phyloP scores from a whole-genome alignment of 352 stramenopile species.

The Stramenopiles sp. region DNA sequence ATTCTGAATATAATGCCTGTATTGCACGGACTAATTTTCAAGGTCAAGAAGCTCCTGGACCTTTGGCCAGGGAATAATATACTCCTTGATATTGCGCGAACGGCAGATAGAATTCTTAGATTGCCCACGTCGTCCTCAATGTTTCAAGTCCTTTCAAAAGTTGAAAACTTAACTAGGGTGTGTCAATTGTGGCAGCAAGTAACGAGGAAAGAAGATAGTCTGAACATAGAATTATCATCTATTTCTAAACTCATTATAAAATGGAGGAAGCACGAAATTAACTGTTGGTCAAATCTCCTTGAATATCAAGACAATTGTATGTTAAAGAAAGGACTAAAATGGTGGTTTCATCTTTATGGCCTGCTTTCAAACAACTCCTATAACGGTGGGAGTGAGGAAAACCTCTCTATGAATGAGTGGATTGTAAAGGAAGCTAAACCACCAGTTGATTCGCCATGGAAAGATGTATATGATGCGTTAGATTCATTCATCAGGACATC shows the following conservation, averaged over 20 bases:
- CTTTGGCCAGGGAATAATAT: constrained; percentile 90
- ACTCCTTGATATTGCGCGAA: constrained; percentile 74
- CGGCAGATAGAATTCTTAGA: constrained; percentile 37
- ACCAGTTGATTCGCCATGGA: constrained; percentile 12
- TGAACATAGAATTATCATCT: constrained; percentile 62
- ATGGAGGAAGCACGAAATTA: constrained; percentile 93
- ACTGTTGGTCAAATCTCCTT: constrained; percentile 86
- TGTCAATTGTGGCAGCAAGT: constrained; percentile 97
- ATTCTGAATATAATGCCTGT: background rate
- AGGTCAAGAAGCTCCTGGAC: constrained; percentile 62
- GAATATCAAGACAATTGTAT: constrained; percentile 42
- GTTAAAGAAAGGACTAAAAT: constrained; percentile 38
- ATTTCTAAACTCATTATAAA: constrained; percentile 79
- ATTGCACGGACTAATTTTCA: constrained; percentile 61
- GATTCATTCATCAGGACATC: constrained; percentile 69
- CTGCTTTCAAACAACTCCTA: constrained; percentile 32
- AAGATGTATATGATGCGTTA: constrained; percentile 56
- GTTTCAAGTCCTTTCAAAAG: constrained; percentile 67
- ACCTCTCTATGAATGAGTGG: background rate
- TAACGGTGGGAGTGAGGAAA: background rate
- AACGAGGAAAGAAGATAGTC: constrained; percentile 64
- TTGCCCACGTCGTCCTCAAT: constrained; percentile 37
- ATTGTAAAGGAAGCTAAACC: background rate
- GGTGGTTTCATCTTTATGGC: constrained; percentile 63
- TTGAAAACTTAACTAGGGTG: constrained; percentile 84